Conservation (phyloP, 805 yeast species). For the Wickerhamomyces kurtzmanii region DNA sequence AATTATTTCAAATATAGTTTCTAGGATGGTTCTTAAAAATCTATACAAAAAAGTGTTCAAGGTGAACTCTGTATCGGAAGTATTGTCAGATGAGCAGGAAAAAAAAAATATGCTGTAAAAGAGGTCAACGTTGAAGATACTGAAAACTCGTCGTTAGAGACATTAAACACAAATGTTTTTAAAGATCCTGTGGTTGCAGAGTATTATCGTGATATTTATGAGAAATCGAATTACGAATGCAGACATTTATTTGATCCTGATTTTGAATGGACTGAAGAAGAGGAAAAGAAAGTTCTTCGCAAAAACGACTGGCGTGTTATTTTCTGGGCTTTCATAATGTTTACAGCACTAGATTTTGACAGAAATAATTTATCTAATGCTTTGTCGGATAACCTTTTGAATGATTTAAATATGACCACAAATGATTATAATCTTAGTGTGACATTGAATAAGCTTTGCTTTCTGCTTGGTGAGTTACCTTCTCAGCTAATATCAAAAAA, state of each 20-base stretch:
- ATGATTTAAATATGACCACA: constrained; percentile 42
- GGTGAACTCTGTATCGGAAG: too few relatives aligned
- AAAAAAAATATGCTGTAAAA: too few relatives aligned
- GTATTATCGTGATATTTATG: constrained; percentile 35
- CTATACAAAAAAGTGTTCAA: too few relatives aligned
- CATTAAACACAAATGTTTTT: too few relatives aligned
- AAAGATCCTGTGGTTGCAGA: constrained; percentile 36
- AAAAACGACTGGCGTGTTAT: constrained; percentile 49
- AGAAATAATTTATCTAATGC: constrained; percentile 50
- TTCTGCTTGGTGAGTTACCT: constrained; percentile 51
- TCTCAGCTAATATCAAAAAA: constrained; percentile 57
- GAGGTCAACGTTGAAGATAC: too few relatives aligned
- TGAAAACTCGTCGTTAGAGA: too few relatives aligned
- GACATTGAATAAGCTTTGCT: constrained; percentile 41
- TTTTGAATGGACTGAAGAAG: constrained; percentile 42
- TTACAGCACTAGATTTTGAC: constrained; percentile 48
- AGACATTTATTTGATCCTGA: constrained; percentile 46
- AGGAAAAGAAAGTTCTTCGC: constrained; percentile 37
- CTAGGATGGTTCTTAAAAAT: too few relatives aligned
- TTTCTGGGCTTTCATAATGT: constrained; percentile 49
- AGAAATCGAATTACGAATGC: constrained; percentile 42
- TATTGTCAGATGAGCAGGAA: too few relatives aligned
- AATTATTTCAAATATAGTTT: too few relatives aligned
- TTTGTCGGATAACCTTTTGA: constrained; percentile 42
- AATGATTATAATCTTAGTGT: constrained; percentile 50